Conservation (phyloP, 768 basidiomycete species). For the Pleurotus citrinopileatus region DNA sequence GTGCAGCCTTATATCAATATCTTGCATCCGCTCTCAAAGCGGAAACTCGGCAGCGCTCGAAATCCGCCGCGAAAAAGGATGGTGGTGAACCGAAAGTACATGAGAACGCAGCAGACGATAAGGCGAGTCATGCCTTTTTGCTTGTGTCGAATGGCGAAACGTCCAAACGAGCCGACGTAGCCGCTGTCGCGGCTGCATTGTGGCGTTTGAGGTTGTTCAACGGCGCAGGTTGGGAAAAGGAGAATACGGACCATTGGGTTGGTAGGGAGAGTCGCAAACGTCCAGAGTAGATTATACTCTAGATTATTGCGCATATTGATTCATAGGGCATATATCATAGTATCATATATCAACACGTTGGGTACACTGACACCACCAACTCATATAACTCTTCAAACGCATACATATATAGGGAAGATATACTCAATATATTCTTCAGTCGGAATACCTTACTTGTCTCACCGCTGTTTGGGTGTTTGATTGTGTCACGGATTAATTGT, state of each 20-base stretch:
- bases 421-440: conserved; percentile 3
- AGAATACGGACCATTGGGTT: conserved; percentile 13
- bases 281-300: background rate
- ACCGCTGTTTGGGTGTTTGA: background rate
- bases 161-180: conserved; percentile 54
- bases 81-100: background rate
- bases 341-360: no score
- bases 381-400: no score
- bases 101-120: conserved; percentile 28
- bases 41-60: background rate
- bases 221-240: conserved; percentile 46
- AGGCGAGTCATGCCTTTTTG: conserved; percentile 69
- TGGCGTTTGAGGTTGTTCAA: conserved; percentile 85
- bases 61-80: no score
- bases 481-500: background rate
- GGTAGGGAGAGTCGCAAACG: conserved; percentile 3
- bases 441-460: background rate
- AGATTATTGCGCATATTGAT: conserved; percentile 5
- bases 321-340: conserved; percentile 6
- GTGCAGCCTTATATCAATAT: conserved; percentile 51
- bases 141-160: conserved; percentile 51
- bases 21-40: conserved; percentile 28
- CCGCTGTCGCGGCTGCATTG: conserved; percentile 64
- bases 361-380: no score
- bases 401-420: no score